Conservation (phyloP, 192 early-diverging fungal genomes). For the Fimicolochytrium jonesii region DNA sequence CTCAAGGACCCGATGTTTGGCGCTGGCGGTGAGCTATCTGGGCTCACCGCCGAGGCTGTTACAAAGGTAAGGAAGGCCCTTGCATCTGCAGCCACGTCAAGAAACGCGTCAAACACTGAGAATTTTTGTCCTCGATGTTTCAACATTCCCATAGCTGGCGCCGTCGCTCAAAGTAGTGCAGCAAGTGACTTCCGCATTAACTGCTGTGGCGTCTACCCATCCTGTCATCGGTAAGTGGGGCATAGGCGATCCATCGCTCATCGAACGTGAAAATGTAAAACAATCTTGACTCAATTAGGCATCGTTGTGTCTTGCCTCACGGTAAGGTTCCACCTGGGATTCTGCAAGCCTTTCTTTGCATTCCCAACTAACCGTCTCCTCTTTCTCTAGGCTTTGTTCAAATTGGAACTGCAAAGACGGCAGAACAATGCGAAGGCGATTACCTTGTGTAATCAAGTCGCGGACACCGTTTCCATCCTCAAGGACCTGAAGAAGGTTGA, state of each 20-base stretch:
- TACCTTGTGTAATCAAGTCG: neutral
- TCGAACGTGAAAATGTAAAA: too few species aligned
- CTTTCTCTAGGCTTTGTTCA: too few species aligned
- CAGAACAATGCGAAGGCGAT: conserved; percentile 2
- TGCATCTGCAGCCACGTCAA: too few species aligned
- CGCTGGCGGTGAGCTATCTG: too few species aligned
- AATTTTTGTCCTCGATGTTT: neutral
- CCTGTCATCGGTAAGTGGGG: neutral
- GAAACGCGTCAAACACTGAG: neutral
- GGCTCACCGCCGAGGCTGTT: too few species aligned
- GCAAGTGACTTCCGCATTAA: neutral
- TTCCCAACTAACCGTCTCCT: too few species aligned
- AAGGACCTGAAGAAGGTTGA: neutral
- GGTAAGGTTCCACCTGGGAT: too few species aligned
- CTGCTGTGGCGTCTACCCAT: neutral
- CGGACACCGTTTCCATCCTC: neutral
- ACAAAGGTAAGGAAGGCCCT: too few species aligned
- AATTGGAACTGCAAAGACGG: neutral
- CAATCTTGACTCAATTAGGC: too few species aligned
- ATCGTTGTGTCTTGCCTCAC: neutral
- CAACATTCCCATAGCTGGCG: neutral
- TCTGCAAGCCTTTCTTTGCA: too few species aligned
- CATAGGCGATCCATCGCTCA: too few species aligned
- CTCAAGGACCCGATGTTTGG: neutral
- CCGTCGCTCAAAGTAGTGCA: neutral